Conservation (phyloP, 257 asterid species). For the Solanum habrochaites region DNA sequence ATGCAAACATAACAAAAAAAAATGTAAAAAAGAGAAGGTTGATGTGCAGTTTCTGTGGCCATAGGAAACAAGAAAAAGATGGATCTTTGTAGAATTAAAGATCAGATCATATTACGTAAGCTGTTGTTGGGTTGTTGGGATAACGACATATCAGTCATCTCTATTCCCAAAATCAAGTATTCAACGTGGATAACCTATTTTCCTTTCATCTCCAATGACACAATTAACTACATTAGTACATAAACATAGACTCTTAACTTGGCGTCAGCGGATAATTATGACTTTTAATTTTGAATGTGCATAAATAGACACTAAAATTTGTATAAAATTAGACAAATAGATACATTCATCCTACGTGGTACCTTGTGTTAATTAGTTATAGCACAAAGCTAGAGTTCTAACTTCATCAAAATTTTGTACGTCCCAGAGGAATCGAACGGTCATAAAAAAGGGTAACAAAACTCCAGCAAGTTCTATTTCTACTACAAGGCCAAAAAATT, state of each 20-base stretch:
- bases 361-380: neutral
- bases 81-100: neutral
- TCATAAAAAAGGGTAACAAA: neutral
- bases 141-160: neutral
- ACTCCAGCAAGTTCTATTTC: neutral
- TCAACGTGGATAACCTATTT: neutral
- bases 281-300: too few species aligned
- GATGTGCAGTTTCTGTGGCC: neutral
- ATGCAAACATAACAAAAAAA: neutral
- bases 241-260: too few species aligned
- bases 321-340: too few species aligned
- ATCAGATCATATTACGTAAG: neutral
- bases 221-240: too few species aligned
- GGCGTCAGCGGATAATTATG: accelerated
- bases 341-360: too few species aligned
- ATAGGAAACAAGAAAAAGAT: neutral
- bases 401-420: neutral
- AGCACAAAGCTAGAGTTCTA: neutral
- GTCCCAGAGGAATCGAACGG: neutral
- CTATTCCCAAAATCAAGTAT: neutral
- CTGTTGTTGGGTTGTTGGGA: neutral
- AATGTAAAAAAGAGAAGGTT: neutral
- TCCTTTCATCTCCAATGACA: neutral
- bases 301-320: too few species aligned
- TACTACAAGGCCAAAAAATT: neutral